phyloP scores from a whole-genome alignment of 371 early-diverging fungal species.

The Blyttiomyces sp. region DNA sequence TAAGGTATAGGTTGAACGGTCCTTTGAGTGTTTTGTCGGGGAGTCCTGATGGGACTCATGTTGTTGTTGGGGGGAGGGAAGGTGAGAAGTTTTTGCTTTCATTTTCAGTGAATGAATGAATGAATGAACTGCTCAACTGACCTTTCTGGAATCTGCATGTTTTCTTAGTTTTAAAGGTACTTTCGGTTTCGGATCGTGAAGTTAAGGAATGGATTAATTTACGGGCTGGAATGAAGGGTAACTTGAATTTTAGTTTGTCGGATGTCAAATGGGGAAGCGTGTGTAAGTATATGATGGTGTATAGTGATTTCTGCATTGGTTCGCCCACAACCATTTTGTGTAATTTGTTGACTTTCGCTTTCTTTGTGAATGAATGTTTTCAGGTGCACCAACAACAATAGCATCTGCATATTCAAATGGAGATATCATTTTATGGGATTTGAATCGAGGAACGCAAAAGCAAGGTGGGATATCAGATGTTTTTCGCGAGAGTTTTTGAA shows the following conservation, averaged over 20 bases:
- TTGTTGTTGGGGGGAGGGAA: conserved; percentile 13
- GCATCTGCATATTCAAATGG: conserved; percentile 79
- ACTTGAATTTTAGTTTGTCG: conserved; percentile 62
- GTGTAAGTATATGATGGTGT: conserved; percentile 30
- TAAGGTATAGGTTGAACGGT: background rate
- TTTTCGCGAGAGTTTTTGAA: no score
- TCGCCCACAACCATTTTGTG: no score
- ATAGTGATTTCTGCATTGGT: background rate
- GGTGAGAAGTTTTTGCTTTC: background rate
- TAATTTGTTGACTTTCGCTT: no score
- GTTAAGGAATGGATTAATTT: conserved; percentile 66
- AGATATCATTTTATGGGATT: conserved; percentile 71
- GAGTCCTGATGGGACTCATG: background rate
- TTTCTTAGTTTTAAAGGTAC: conserved; percentile 59
- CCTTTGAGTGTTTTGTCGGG: conserved; percentile 4
- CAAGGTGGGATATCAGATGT: conserved; percentile 31
- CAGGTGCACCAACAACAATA: conserved; percentile 40
- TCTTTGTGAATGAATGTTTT: background rate
- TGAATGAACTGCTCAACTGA: no score
- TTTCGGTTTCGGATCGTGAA: conserved; percentile 53
- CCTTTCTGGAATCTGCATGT: no score
- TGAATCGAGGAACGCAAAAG: conserved; percentile 51
- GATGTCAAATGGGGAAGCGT: conserved; percentile 84
- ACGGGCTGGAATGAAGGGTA: conserved; percentile 62
- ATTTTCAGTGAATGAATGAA: no score